Evolutionary conservation across 148 eudicot species (phyloP), one percentile per base, ranked within the genome.

Genomic region (Rhododendron ferrugineum): DNA sequence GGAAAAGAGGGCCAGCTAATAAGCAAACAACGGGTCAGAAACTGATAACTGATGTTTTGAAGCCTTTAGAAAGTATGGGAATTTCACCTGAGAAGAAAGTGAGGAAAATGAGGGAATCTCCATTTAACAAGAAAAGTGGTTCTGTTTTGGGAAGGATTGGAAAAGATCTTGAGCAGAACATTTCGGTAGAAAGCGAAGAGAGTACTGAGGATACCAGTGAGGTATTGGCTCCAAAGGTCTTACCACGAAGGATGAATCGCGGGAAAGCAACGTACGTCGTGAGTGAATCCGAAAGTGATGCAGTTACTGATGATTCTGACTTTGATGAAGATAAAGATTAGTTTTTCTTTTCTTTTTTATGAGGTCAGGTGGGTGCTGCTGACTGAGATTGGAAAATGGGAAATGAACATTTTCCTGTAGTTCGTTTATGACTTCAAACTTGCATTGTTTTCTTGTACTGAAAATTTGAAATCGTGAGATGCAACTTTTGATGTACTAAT

Each of bases 41-140:
- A 83, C 89, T 87, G 87, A 92, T 92, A 68, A 92, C 94, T 6
- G 96, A 94, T 28, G 92, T 89, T 77, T 82, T 91, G 72, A 91
- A 93, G 90, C 90, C 91, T 13, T 84, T 90, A 2, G 95, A 88
- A 49, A 86, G 76, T 2, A 28, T 83, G 14, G 68, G 8, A 62
- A 62, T 62, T 62, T 62, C 70, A 64, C 70, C 70, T 64, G 70
- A 64, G 30, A 64, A 64, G 89, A 97, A 95, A 86, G 95, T 97
- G 80, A 95, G 98, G 93, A 95, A 91, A 90, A 97, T 90, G 95
- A 95, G 98, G 87, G 91, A 89, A 30, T 95, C 98, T 0, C 98
- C 98, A 11, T 93, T 97, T 79, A 94, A 93, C 92, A 95, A 95
- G 89, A 97, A 93, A 66, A 97, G 99, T 64, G 91, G 98, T 30